Conservation (phyloP, 495 filamentous ascomycete genomes). For the Trichoderma erinaceum region DNA sequence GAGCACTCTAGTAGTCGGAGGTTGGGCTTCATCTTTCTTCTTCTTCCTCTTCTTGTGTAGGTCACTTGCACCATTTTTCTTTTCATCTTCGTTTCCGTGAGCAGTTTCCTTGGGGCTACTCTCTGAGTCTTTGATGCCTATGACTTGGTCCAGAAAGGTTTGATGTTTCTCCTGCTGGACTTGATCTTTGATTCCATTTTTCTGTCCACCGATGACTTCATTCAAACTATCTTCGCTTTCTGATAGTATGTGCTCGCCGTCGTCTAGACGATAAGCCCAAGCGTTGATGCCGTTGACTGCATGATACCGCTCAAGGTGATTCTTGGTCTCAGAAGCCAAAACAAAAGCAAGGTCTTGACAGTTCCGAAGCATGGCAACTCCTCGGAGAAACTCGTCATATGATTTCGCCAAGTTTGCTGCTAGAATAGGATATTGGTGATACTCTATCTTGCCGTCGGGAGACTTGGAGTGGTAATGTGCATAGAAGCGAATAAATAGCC, state of each 20-base stretch:
- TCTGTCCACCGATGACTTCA: background rate
- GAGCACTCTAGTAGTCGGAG: too few relatives aligned
- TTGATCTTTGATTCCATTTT: too few relatives aligned
- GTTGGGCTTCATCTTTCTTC: too few relatives aligned
- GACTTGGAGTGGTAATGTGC: constrained; percentile 29
- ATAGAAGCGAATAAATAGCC: constrained; percentile 28
- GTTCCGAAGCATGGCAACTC: constrained; percentile 1
- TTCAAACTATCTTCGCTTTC: background rate
- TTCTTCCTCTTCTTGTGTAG: too few relatives aligned
- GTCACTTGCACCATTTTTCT: too few relatives aligned
- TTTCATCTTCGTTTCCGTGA: too few relatives aligned
- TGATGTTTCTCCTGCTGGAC: too few relatives aligned
- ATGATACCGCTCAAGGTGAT: background rate
- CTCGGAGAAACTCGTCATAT: constrained; percentile 16
- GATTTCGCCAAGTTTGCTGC: constrained; percentile 21
- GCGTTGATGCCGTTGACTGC: background rate
- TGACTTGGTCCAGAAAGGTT: too few relatives aligned
- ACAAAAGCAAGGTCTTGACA: constrained; percentile 11
- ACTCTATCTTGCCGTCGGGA: constrained; percentile 25
- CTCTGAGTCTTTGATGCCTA: too few relatives aligned
- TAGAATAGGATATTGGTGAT: constrained; percentile 27
- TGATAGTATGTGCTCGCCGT: background rate
- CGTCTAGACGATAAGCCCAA: background rate
- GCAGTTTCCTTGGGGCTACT: too few relatives aligned
- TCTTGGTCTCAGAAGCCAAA: background rate